Percentiles rank a stretch among this genome's conserved stretches.
Evolutionary conservation across 2,329 filamentous ascomycete genomes (phyloP).

Genomic region (Fusarium hostae): DNA sequence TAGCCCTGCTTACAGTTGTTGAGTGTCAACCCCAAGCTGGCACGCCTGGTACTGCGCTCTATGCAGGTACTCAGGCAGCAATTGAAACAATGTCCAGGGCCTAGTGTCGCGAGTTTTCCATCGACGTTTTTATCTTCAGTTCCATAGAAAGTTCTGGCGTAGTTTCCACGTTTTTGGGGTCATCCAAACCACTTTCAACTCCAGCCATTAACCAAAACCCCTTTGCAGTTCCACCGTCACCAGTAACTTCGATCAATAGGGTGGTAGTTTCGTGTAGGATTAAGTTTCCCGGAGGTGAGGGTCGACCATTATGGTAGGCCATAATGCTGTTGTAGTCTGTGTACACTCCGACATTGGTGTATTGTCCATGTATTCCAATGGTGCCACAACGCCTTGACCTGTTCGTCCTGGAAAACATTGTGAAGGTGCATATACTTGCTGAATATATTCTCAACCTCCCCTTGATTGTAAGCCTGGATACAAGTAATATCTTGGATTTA

Average conservation of each 20-base stretch:
- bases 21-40: too few relatives aligned
- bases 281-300: rapidly evolving
- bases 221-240: neutral
- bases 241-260: neutral
- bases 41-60: too few relatives aligned
- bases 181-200: neutral
- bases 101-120: neutral
- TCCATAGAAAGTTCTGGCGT: neutral
- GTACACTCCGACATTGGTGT: neutral
- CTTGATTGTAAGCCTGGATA: neutral
- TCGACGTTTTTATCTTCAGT: neutral
- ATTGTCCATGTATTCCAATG: neutral
- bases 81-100: neutral
- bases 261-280: neutral
- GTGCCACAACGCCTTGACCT: neutral
- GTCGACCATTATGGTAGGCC: neutral
- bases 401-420: neutral
- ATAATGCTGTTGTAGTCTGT: neutral
- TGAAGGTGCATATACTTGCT: slow-evolving; percentile 1
- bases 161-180: neutral
- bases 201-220: neutral
- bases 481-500: rapidly evolving
- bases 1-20: too few relatives aligned
- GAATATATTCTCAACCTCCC: neutral
- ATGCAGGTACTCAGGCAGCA: too few relatives aligned